These are phyloP conservation scores for Eucalyptus dawsonii DNA, from an alignment of 345 rosid genomes.

Conservation along the genomic window DNA sequence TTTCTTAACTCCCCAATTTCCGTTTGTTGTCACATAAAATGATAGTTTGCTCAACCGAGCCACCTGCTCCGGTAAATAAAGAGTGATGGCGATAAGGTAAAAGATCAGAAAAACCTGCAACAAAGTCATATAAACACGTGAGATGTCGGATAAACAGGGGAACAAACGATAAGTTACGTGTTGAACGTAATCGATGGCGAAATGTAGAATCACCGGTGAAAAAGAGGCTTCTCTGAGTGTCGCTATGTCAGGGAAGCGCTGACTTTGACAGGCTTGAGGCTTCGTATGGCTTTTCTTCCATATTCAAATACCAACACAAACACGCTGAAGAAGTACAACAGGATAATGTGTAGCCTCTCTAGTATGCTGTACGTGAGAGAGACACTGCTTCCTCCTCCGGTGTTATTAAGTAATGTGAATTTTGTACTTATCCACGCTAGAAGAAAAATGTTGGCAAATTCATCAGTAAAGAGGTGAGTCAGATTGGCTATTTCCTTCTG, in stretches of 20 bases:
- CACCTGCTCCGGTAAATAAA: neutral
- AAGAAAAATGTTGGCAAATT: neutral
- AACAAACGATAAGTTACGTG: neutral
- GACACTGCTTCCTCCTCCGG: slow-evolving; percentile 17
- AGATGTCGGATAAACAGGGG: neutral
- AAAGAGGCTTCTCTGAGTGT: neutral
- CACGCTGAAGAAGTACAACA: slow-evolving; percentile 48
- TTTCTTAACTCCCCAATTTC: neutral
- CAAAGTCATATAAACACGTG: neutral
- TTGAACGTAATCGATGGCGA: neutral
- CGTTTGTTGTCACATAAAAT: neutral
- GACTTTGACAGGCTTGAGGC: slow-evolving; percentile 46
- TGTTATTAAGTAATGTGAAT: slow-evolving; percentile 3
- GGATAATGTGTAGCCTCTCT: slow-evolving; percentile 29
- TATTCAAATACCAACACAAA: slow-evolving; percentile 40
- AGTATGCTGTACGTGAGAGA: neutral
- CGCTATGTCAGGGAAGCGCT: slow-evolving; percentile 35
- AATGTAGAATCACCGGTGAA: slow-evolving; percentile 17
- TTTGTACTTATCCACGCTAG: slow-evolving; percentile 34
- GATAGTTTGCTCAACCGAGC: neutral
- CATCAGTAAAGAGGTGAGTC: neutral
- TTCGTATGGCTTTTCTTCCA: slow-evolving; percentile 29
- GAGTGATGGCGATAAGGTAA: neutral
- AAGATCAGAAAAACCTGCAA: neutral
- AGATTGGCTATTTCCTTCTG: neutral